phyloP scores from a whole-genome alignment of 805 yeast genomes.

The Kuraishia hungarica region DNA sequence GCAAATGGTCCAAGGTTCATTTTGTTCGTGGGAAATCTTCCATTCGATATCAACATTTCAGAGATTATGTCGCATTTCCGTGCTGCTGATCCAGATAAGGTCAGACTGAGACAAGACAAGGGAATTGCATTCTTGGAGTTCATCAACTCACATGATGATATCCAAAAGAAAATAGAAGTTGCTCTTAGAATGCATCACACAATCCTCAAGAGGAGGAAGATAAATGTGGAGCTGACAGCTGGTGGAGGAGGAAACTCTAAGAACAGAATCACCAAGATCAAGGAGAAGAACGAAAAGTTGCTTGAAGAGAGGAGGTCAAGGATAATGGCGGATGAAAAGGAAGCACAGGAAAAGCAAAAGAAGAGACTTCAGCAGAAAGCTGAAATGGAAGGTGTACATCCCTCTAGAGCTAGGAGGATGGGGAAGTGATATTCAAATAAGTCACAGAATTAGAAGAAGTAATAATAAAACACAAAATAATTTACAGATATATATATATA shows the following conservation, averaged over 20 bases:
- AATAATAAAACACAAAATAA: too few relatives aligned
- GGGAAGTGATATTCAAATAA: neutral
- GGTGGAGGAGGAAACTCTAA: constrained; percentile 96
- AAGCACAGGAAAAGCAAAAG: constrained; percentile 25
- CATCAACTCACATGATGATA: constrained; percentile 45
- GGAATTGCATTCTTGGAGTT: constrained; percentile 93
- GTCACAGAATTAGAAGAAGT: neutral
- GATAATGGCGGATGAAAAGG: constrained; percentile 37
- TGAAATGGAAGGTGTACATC: constrained; percentile 41
- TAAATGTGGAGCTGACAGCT: constrained; percentile 93
- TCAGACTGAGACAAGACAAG: constrained; percentile 75
- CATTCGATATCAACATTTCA: constrained; percentile 56
- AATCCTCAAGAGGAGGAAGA: constrained; percentile 57
- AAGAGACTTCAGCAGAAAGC: constrained; percentile 6
- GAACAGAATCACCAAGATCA: constrained; percentile 58
- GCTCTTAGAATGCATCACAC: constrained; percentile 85
- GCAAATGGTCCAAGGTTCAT: constrained; percentile 61
- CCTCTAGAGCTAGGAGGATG: constrained; percentile 53
- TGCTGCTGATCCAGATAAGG: constrained; percentile 59
- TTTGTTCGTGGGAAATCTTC: constrained; percentile 85
- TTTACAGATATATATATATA: too few relatives aligned
- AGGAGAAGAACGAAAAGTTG: constrained; percentile 69
- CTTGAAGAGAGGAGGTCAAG: constrained; percentile 60
- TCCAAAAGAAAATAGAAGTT: constrained; percentile 71
- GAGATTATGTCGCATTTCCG: constrained; percentile 68